Evolutionary conservation across 1,284 basidiomycete genomes (phyloP).

Genomic region (Apiotrichum sp.): DNA sequence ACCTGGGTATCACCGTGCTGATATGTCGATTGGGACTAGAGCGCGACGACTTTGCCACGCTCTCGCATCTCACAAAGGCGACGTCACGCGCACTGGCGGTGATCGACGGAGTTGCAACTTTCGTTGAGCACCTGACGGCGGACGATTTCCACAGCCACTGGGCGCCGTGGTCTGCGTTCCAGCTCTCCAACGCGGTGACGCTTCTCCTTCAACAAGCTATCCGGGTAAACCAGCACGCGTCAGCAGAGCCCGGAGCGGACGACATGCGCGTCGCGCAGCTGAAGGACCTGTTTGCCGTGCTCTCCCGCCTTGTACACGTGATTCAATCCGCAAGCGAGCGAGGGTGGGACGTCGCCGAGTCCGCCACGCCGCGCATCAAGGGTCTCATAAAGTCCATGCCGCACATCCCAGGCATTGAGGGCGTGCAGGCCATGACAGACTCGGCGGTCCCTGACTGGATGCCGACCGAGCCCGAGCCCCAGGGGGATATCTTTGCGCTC

Average conservation of each 20-base stretch:
- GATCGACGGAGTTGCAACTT: slow-evolving; percentile 6
- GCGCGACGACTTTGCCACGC: slow-evolving; percentile 12
- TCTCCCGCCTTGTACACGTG: slow-evolving; percentile 2
- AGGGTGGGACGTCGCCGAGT: slow-evolving; percentile 14
- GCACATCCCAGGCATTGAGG: slow-evolving; percentile 12
- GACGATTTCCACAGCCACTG: slow-evolving; percentile 10
- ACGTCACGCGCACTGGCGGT: slow-evolving; percentile 5
- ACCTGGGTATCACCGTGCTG: slow-evolving; percentile 11
- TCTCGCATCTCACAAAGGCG: slow-evolving; percentile 2
- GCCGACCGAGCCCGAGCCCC: slow-evolving; percentile 2
- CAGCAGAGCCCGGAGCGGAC: background rate
- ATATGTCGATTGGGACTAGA: slow-evolving; percentile 17
- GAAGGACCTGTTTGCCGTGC: slow-evolving; percentile 3
- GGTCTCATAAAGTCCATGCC: slow-evolving; percentile 12
- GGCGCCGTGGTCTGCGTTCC: slow-evolving; percentile 12
- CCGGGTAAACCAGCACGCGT: slow-evolving; percentile 3
- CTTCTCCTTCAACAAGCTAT: slow-evolving; percentile 16
- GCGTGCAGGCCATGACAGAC: slow-evolving; percentile 1
- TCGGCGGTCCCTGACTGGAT: background rate
- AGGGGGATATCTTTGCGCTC: slow-evolving; percentile 11
- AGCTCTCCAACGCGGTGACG: slow-evolving; percentile 14
- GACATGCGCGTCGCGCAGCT: background rate
- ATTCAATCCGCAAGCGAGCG: slow-evolving; percentile 4
- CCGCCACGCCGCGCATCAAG: slow-evolving; percentile 11
- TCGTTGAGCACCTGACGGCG: slow-evolving; percentile 5